phyloP scores from a whole-genome alignment of 345 rosid genomes.

The Eucalyptus tenuipes region DNA sequence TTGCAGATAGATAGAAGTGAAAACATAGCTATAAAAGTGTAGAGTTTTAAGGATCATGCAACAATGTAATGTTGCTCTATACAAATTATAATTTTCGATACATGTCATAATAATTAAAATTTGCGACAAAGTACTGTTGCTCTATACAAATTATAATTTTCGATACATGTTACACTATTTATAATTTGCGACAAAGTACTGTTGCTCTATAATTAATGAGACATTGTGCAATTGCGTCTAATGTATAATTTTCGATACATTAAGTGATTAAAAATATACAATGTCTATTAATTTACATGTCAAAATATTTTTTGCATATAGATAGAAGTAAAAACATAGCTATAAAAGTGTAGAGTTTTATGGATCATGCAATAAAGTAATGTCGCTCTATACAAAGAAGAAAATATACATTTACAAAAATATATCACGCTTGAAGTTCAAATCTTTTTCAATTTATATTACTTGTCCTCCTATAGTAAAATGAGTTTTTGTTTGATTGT shows the following conservation, averaged over 20 bases:
- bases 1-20: neutral
- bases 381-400: neutral
- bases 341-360: neutral
- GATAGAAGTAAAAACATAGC: neutral
- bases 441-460: neutral
- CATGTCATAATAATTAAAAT: too few relatives aligned
- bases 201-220: neutral
- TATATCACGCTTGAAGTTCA: neutral
- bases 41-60: neutral
- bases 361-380: neutral
- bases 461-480: neutral
- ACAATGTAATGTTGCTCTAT: too few relatives aligned
- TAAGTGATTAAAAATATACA: neutral
- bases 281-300: neutral
- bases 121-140: too few relatives aligned
- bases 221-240: neutral
- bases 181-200: too few relatives aligned
- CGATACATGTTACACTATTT: too few relatives aligned
- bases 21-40: too few relatives aligned
- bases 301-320: neutral
- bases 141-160: too few relatives aligned
- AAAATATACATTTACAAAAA: neutral
- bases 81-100: too few relatives aligned
- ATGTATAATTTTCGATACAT: too few relatives aligned
- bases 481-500: neutral